These are phyloP conservation scores for Hypoxylon sp. DNA, from an alignment of 2,329 filamentous ascomycete genomes.

Conservation along the genomic window DNA sequence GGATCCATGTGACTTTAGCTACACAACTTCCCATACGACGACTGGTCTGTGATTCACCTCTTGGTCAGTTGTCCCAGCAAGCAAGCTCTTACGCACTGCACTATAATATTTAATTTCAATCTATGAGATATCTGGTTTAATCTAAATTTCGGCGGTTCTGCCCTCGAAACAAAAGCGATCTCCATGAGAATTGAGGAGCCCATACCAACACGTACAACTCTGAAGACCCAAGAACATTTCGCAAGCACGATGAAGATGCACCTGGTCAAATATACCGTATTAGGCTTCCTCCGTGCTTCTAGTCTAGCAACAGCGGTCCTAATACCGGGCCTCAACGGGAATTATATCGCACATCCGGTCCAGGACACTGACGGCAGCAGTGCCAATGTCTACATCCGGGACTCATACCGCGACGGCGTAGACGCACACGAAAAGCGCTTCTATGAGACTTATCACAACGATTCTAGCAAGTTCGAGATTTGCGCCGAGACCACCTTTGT, in stretches of 20 bases:
- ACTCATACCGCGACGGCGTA: conserved; percentile 15
- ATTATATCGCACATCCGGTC: conserved; percentile 17
- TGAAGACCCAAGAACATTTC: not conserved
- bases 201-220: not conserved
- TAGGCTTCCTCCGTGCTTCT: not conserved
- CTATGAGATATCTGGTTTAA: not conserved
- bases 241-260: conserved; percentile 14
- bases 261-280: not conserved
- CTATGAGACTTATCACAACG: conserved; percentile 30
- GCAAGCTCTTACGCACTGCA: not conserved
- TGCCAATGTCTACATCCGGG: conserved; percentile 17
- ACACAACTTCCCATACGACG: conserved; percentile 19
- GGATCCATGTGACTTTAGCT: conserved; percentile 27
- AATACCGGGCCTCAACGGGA: conserved; percentile 14
- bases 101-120: not conserved
- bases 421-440: conserved; percentile 23
- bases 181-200: not conserved
- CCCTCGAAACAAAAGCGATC: not conserved
- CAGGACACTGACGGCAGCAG: conserved; percentile 20
- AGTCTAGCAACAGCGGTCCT: conserved; percentile 4
- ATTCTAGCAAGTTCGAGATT: conserved; percentile 21
- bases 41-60: conserved; percentile 21
- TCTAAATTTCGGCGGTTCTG: not conserved
- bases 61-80: not conserved
- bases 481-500: conserved; percentile 38